phyloP scores from a whole-genome alignment of 768 basidiomycete species.

The Obba rivulosa region DNA sequence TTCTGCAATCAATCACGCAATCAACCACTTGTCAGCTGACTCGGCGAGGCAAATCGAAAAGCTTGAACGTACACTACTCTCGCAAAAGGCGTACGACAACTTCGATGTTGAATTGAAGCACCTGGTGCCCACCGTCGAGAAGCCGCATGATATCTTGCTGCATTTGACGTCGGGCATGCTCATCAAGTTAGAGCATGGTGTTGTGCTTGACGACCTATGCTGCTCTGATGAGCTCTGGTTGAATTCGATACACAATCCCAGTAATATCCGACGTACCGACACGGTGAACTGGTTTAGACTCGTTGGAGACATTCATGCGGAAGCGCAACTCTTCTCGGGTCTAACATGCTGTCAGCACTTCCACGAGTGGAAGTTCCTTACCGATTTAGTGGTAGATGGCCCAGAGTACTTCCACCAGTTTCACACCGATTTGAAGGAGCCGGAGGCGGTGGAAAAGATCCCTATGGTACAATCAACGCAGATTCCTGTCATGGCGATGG shows the following conservation, averaged over 20 bases:
- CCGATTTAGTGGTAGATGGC: constrained; percentile 23
- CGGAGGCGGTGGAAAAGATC: constrained; percentile 13
- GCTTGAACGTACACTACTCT: constrained; percentile 21
- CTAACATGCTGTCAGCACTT: constrained; percentile 5
- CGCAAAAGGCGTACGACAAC: constrained; percentile 36
- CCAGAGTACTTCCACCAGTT: constrained; percentile 12
- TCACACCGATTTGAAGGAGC: constrained; percentile 1
- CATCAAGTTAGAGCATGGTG: constrained; percentile 22
- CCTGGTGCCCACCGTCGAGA: constrained; percentile 26
- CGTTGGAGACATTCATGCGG: not conserved
- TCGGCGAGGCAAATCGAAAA: constrained; percentile 3
- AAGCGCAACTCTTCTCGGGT: not conserved
- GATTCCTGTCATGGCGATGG: constrained; percentile 17
- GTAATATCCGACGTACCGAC: not conserved
- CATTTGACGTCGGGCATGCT: constrained; percentile 31
- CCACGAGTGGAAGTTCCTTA: constrained; percentile 20
- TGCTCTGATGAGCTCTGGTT: constrained; percentile 31
- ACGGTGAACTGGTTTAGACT: not conserved
- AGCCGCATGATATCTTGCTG: constrained; percentile 16
- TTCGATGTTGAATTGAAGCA: constrained; percentile 34
- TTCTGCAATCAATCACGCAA: constrained; percentile 11
- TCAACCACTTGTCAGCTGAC: constrained; percentile 16
- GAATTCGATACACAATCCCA: constrained; percentile 20
- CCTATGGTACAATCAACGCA: constrained; percentile 13
- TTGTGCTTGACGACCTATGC: constrained; percentile 20